Evolutionary conservation across 331 rosid genomes (phyloP).

Genomic region (Malus hybrid): DNA sequence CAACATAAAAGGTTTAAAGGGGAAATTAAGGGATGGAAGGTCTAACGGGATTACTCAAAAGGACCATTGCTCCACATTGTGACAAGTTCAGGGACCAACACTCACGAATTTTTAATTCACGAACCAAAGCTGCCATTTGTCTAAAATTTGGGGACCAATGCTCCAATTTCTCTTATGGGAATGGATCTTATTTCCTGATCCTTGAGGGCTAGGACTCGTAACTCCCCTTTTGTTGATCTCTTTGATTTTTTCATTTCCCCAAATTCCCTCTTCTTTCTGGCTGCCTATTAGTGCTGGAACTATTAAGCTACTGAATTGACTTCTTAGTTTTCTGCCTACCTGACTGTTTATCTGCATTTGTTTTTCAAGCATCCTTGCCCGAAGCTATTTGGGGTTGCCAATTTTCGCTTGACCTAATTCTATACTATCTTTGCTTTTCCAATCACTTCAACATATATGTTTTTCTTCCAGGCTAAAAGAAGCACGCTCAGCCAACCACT

Average conservation of each 20-base stretch:
- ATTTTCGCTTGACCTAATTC: not conserved
- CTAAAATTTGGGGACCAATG: not conserved
- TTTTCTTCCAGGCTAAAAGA: slow-evolving; percentile 46
- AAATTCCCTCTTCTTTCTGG: not conserved
- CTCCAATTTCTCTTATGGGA: not conserved
- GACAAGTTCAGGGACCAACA: not conserved
- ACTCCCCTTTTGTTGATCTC: not conserved
- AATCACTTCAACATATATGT: not conserved
- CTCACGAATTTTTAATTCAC: not conserved
- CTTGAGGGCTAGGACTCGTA: not conserved
- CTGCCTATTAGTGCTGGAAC: not conserved
- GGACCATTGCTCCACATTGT: not conserved
- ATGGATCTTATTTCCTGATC: not conserved
- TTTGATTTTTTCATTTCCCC: not conserved
- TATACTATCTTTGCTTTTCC: not conserved
- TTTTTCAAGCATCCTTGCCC: not conserved
- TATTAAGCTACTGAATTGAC: not conserved
- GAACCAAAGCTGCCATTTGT: not conserved
- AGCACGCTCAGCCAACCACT: slow-evolving; percentile 33
- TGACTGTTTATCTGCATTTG: not conserved
- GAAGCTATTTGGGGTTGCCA: not conserved
- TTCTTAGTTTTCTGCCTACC: not conserved
- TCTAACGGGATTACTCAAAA: not conserved
- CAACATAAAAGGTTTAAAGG: not conserved
- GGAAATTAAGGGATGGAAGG: not conserved